Evolutionary conservation across 805 yeast genomes (phyloP).

Genomic region (Komagataella ulmi): DNA sequence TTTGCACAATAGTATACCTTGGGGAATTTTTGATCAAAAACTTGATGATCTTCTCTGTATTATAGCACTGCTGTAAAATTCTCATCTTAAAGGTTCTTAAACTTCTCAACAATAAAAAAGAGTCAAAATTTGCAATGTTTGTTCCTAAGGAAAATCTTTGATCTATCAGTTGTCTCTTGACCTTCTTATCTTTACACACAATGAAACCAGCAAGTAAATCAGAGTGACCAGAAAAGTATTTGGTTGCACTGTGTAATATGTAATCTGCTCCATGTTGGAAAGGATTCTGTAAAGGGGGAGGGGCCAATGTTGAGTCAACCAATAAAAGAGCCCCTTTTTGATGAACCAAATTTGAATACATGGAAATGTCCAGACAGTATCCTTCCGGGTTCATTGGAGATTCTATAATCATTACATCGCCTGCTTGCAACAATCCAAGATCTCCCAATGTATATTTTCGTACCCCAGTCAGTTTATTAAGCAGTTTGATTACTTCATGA

Average conservation of each 20-base stretch:
- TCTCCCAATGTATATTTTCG: conserved; percentile 20
- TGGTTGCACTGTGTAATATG: conserved; percentile 42
- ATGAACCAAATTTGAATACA: conserved; percentile 30
- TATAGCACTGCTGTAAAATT: conserved; percentile 30
- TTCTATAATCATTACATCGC: conserved; percentile 35
- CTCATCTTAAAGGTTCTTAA: conserved; percentile 38
- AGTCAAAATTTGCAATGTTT: conserved; percentile 37
- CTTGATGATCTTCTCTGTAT: conserved; percentile 26
- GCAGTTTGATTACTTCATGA: conserved; percentile 31
- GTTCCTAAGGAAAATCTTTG: conserved; percentile 36
- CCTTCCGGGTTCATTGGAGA: conserved; percentile 45
- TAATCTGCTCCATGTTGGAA: conserved; percentile 38
- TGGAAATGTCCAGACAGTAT: conserved; percentile 24
- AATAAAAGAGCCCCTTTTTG: conserved; percentile 25
- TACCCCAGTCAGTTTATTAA: conserved; percentile 26
- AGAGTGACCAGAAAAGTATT: conserved; percentile 41
- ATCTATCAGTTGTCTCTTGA: conserved; percentile 18
- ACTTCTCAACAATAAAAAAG: conserved; percentile 32
- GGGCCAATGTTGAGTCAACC: conserved; percentile 44
- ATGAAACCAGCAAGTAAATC: conserved; percentile 41
- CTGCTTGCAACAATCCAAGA: conserved; percentile 20
- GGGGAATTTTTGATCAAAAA: conserved; percentile 20
- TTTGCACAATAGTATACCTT: conserved; percentile 19
- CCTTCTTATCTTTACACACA: conserved; percentile 22
- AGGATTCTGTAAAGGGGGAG: conserved; percentile 42